These are phyloP conservation scores for Endoconidiophora laricicola DNA, from an alignment of 2,329 filamentous ascomycete genomes.

Conservation along the genomic window DNA sequence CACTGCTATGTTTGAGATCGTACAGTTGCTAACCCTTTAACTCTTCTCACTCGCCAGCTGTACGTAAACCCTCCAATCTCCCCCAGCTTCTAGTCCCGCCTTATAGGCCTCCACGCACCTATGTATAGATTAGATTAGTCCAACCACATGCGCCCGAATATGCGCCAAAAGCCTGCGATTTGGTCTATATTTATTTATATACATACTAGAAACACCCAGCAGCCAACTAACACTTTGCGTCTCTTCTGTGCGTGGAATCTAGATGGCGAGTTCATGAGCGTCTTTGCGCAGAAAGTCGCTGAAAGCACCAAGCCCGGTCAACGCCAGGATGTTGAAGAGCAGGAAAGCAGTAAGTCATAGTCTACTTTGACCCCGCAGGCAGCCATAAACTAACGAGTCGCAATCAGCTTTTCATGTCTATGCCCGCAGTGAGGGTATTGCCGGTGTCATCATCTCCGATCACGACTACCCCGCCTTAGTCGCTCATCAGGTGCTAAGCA, in stretches of 20 bases:
- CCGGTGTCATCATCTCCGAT: conserved; percentile 62
- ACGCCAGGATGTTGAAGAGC: conserved; percentile 71
- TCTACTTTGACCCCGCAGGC: neutral
- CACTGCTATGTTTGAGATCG: neutral
- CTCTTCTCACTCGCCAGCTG: conserved; percentile 1
- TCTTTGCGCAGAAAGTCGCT: conserved; percentile 77
- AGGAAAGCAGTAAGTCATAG: conserved; percentile 33
- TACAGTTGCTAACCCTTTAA: conserved; percentile 4
- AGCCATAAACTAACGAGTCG: conserved; percentile 21
- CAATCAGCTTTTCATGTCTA: conserved; percentile 62
- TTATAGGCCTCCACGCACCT: neutral
- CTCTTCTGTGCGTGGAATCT: neutral
- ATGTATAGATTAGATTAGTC: neutral
- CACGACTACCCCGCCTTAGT: conserved; percentile 61
- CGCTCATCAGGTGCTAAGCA: conserved; percentile 73
- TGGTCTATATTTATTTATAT: neutral
- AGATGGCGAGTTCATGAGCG: conserved; percentile 53
- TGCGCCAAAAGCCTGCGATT: neutral
- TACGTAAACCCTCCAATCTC: conserved; percentile 1
- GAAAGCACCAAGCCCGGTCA: conserved; percentile 69
- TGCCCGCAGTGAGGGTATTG: conserved; percentile 55
- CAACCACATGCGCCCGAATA: neutral
- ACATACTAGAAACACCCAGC: neutral
- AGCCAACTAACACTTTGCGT: neutral
- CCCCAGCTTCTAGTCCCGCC: neutral